These are phyloP conservation scores for Exophiala viscosa DNA, from an alignment of 2,329 filamentous ascomycete genomes.

Conservation along the genomic window DNA sequence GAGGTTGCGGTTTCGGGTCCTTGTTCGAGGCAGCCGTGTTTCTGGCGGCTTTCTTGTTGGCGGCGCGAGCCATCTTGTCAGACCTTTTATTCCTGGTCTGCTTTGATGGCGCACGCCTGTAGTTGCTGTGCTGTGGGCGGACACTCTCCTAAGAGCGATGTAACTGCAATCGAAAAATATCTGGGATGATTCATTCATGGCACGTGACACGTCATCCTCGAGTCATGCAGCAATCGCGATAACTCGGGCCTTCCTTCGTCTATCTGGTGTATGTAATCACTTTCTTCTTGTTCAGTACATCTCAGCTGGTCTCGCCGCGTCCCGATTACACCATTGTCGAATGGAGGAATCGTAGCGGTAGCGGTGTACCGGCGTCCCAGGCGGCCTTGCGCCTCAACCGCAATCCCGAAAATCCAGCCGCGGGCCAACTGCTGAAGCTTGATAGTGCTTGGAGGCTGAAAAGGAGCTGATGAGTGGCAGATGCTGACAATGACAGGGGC, in stretches of 20 bases:
- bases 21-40: slow-evolving; percentile 3
- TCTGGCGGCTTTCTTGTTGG: slow-evolving; percentile 15
- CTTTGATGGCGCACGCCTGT: neutral
- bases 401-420: too few relatives aligned
- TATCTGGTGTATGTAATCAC: too few relatives aligned
- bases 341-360: too few relatives aligned
- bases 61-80: slow-evolving; percentile 17
- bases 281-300: too few relatives aligned
- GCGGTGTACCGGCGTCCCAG: too few relatives aligned
- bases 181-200: neutral
- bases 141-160: too few relatives aligned
- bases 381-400: too few relatives aligned
- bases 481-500: slow-evolving; percentile 12
- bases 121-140: too few relatives aligned
- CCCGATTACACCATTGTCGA: too few relatives aligned
- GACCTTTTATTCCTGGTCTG: neutral
- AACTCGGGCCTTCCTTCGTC: too few relatives aligned
- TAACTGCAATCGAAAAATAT: neutral
- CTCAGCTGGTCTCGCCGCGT: too few relatives aligned
- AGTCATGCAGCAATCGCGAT: neutral
- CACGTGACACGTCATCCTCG: neutral
- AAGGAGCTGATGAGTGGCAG: slow-evolving; percentile 5
- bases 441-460: neutral
- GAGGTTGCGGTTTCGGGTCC: slow-evolving; percentile 1
- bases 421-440: neutral